A percentile compares a stretch with the other conserved stretches of the same genome.
Conservation (phyloP, 345 rosid species). For the Gossypium turneri region DNA sequence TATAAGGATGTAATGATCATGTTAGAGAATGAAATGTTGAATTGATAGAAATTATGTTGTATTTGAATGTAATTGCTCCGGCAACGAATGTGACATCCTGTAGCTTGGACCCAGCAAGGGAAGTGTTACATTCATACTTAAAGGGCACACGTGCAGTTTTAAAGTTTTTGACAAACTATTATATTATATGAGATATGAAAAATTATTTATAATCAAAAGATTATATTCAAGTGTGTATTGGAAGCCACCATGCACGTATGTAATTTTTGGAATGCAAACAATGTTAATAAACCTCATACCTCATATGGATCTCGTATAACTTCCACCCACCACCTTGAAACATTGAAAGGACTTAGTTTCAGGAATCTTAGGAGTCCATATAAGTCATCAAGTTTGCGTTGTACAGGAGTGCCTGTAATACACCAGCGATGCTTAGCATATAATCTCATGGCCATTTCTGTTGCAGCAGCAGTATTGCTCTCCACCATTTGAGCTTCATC, state of each 20-base stretch:
- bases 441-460: conserved; percentile 92
- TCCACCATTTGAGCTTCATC: conserved; percentile 99
- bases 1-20: no score
- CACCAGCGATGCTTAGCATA: conserved; percentile 86
- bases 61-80: no score
- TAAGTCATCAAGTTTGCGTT: conserved; percentile 90
- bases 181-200: background rate
- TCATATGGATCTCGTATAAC: conserved; percentile 88
- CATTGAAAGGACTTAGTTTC: conserved; percentile 70
- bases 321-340: conserved; percentile 89
- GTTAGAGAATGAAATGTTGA: no score
- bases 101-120: no score
- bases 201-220: background rate
- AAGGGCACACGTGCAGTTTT: background rate
- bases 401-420: conserved; percentile 94
- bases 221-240: background rate
- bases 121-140: no score
- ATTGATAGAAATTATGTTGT: no score
- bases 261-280: background rate
- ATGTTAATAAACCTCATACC: conserved; percentile 34
- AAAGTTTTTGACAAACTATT: background rate
- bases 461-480: conserved; percentile 84
- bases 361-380: conserved; percentile 81
- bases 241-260: background rate
- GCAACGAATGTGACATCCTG: no score